These are phyloP conservation scores for Euphorbia celastroides DNA, from an alignment of 441 rosid genomes.

Conservation along the genomic window DNA sequence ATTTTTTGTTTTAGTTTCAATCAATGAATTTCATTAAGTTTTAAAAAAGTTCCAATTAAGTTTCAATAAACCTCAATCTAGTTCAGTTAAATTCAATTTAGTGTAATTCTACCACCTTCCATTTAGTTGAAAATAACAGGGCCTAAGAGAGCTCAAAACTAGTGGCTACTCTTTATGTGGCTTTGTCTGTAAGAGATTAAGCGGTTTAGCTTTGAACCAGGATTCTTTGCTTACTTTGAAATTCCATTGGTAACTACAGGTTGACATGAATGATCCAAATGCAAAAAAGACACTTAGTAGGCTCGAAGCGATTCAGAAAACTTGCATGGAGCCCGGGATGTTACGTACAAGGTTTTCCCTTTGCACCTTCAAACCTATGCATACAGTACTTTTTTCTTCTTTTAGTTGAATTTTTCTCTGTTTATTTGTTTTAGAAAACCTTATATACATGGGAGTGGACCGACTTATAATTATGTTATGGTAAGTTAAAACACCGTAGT, in stretches of 20 bases:
- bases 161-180: too few species aligned
- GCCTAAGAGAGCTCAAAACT: too few species aligned
- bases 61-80: too few species aligned
- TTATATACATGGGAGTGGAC: slow-evolving; percentile 28
- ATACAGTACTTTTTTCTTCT: not conserved
- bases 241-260: slow-evolving; percentile 31
- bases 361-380: not conserved
- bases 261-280: slow-evolving; percentile 65
- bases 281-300: slow-evolving; percentile 51
- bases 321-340: slow-evolving; percentile 62
- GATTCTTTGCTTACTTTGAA: too few species aligned
- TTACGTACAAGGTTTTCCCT: slow-evolving; percentile 46
- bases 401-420: slow-evolving; percentile 4
- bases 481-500: slow-evolving; percentile 33
- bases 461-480: slow-evolving; percentile 24
- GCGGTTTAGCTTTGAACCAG: too few species aligned
- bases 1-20: too few species aligned
- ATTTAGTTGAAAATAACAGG: too few species aligned
- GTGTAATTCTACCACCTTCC: too few species aligned
- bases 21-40: too few species aligned
- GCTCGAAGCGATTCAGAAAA: slow-evolving; percentile 59
- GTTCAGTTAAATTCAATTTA: too few species aligned
- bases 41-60: too few species aligned
- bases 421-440: slow-evolving; percentile 45
- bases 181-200: too few species aligned